Evolutionary conservation across 441 rosid genomes (phyloP).

Genomic region (Gossypium gossypioides): DNA sequence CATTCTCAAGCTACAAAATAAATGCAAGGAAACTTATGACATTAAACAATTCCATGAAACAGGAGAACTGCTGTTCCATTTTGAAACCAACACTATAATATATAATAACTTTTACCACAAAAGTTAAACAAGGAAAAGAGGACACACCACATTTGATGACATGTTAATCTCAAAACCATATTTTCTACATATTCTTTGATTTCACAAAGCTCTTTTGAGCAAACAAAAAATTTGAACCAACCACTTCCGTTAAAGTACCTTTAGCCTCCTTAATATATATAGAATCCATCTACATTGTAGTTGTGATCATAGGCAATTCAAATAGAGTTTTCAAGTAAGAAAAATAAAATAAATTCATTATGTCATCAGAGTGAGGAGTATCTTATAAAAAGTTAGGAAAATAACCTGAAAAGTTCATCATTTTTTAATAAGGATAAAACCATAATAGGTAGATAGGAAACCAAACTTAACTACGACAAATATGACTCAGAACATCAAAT

Average conservation of each 20-base stretch:
- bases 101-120: not conserved
- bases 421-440: not conserved
- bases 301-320: not conserved
- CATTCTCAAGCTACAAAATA: constrained; percentile 67
- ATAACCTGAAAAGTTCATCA: not conserved
- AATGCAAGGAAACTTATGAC: not conserved
- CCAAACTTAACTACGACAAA: not conserved
- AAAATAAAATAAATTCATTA: not conserved
- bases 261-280: not conserved
- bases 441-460: not conserved
- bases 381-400: not conserved
- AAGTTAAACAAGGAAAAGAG: not conserved
- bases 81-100: not conserved
- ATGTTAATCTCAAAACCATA: not conserved
- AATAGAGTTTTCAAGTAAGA: not conserved
- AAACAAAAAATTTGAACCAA: not conserved
- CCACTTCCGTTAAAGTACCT: not conserved
- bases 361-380: not conserved
- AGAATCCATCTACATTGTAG: not conserved
- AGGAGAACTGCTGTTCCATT: not conserved
- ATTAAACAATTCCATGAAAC: constrained; percentile 1
- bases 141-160: not conserved
- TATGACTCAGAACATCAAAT: not conserved
- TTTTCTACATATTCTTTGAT: not conserved
- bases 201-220: not conserved